Base-by-base conservation (phyloP, 2,329 filamentous ascomycete species). In the Phoma sp. region DNA sequence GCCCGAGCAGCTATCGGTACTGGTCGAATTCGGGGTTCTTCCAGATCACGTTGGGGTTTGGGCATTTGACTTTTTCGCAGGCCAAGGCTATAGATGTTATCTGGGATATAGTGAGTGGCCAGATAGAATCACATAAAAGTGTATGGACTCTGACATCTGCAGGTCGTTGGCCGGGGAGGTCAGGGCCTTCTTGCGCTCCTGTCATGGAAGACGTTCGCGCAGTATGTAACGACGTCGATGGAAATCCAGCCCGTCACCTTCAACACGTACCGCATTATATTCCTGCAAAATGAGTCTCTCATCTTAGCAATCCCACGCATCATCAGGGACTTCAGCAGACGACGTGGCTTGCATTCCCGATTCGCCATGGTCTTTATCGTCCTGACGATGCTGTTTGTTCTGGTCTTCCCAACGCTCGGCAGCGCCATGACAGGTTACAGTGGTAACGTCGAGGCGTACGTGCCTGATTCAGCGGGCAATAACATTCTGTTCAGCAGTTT, bases 21-120 rank as follows among this genome's bases (percentile, higher is more conserved):
- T 66, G 65, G 65, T 46, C 36, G 6, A 33, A 24, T 1, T 63
- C 62, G 2, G 58, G 58, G 0, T 64, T 65, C 29, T 68, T 68
- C 35, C 47, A 68, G 27, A 65, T 68, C 35, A 63, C 60, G 0
- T 33, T 65, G 7, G 62, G 58, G 1, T 24, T 29, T 10, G 62
- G 63, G 2, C 3, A 37, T 6, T 38, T 67, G n/a, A 45, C 51
- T 12, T 68, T 68, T 24, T 45, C 51, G 1, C 33, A 65, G 39
- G 65, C 60, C 0, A 68, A 67, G 24, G 55, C 53, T 15, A 52
- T 68, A 22, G 65, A 67, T 53, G 58, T 67, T 6, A 45, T 51
- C 6, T 68, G 63, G 59, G 63, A 68, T 33, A 49, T 68, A 37
- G 60, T 62, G 22, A 56, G 64, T 67, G 27, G 10, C 27, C 10